Conservation (phyloP, 2,329 filamentous ascomycete species). For the Sclerotinia trifoliorum region DNA sequence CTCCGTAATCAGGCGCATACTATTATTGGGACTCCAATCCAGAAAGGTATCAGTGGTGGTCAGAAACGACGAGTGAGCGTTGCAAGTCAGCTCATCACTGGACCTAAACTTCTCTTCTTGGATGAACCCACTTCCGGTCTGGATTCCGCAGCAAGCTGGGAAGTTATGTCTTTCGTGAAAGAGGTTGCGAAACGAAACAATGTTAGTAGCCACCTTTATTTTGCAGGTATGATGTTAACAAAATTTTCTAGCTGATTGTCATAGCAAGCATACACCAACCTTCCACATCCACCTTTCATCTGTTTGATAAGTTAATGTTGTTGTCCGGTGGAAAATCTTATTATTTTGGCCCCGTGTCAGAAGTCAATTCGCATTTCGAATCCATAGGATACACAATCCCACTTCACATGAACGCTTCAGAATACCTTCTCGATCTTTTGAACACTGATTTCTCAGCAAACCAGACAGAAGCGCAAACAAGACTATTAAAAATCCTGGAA, state of each 20-base stretch:
- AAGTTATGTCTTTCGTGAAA: slow-evolving; percentile 70
- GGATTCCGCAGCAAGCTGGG: slow-evolving; percentile 58
- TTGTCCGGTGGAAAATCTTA: slow-evolving; percentile 69
- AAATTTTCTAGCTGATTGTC: slow-evolving; percentile 60
- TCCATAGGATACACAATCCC: slow-evolving; percentile 62
- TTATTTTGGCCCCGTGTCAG: slow-evolving; percentile 66
- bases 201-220: slow-evolving; percentile 51
- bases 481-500: slow-evolving; percentile 53
- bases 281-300: slow-evolving; percentile 72
- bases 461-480: slow-evolving; percentile 46
- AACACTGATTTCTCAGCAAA: slow-evolving; percentile 70
- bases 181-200: slow-evolving; percentile 40
- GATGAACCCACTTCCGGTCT: slow-evolving; percentile 87
- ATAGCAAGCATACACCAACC: slow-evolving; percentile 85
- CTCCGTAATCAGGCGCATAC: slow-evolving; percentile 66
- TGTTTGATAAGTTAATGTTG: slow-evolving; percentile 77
- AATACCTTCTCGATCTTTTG: slow-evolving; percentile 74
- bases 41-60: slow-evolving; percentile 80
- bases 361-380: slow-evolving; percentile 63
- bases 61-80: slow-evolving; percentile 81
- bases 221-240: slow-evolving; percentile 46
- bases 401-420: slow-evolving; percentile 72
- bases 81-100: slow-evolving; percentile 77
- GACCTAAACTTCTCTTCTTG: slow-evolving; percentile 63
- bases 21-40: slow-evolving; percentile 77